Evolutionary conservation across 495 filamentous ascomycete genomes (phyloP).

Genomic region (Neurospora intermedia): DNA sequence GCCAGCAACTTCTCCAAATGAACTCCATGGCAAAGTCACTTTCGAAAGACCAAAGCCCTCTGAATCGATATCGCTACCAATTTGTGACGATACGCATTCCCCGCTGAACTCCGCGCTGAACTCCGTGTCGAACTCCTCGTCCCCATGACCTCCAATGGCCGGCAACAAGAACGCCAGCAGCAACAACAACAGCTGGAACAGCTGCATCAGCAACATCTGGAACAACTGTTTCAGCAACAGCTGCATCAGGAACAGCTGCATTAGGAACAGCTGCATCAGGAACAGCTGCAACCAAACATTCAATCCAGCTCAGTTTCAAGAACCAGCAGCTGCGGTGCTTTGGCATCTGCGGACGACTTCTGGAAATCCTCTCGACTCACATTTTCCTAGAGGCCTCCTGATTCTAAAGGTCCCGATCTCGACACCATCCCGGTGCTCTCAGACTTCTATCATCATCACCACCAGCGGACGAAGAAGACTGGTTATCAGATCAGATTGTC

Average conservation of each 20-base stretch:
- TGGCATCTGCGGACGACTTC: too few relatives aligned
- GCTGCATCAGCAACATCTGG: too few relatives aligned
- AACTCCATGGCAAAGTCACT: too few relatives aligned
- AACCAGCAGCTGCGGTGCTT: too few relatives aligned
- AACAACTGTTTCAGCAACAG: too few relatives aligned
- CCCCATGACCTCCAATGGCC: not conserved
- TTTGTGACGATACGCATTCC: not conserved
- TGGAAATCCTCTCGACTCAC: too few relatives aligned
- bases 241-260: too few relatives aligned
- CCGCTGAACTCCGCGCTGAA: too few relatives aligned
- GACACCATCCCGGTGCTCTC: not conserved
- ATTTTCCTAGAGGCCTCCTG: not conserved
- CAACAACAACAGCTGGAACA: not conserved
- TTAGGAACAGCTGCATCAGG: too few relatives aligned
- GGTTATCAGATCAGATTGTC: not conserved
- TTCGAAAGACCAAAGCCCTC: not conserved
- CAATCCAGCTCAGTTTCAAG: too few relatives aligned
- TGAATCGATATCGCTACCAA: not conserved
- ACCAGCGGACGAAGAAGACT: not conserved
- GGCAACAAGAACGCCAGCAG: not conserved
- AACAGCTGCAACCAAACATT: not conserved
- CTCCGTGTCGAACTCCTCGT: not conserved
- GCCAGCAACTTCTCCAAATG: not conserved
- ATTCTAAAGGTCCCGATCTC: not conserved
- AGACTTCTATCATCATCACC: not conserved